These are phyloP conservation scores for Fusarium sp. DNA, from an alignment of 2,329 filamentous ascomycete species.

Conservation along the genomic window DNA sequence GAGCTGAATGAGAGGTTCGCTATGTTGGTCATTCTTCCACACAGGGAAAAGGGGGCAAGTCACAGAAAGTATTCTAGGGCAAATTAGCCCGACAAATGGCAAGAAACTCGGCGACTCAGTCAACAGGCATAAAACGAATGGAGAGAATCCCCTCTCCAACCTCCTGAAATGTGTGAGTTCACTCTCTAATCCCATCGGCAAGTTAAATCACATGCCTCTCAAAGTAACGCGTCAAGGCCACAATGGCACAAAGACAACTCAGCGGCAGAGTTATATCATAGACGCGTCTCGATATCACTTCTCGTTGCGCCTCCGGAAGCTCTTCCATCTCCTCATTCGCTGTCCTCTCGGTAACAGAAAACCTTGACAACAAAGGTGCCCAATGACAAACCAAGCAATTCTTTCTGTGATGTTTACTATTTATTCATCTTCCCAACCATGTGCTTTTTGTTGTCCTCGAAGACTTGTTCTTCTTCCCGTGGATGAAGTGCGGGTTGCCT, in stretches of 20 bases:
- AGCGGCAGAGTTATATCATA: not conserved
- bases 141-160: not conserved
- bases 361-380: not conserved
- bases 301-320: not conserved
- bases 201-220: not conserved
- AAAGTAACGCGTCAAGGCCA: not conserved
- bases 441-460: not conserved
- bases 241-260: not conserved
- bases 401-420: not conserved
- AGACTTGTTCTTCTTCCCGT: not conserved
- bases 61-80: not conserved
- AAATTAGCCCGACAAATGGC: not conserved
- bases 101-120: fast-evolving
- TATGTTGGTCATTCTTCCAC: not conserved
- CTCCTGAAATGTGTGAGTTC: not conserved
- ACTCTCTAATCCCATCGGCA: fast-evolving
- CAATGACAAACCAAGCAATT: not conserved
- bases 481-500: not conserved
- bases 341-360: not conserved
- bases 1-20: not conserved
- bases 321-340: not conserved
- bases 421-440: not conserved
- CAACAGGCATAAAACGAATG: not conserved
- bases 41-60: not conserved
- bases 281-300: not conserved